Conservation (phyloP, 2,329 filamentous ascomycete genomes). For the Botrytis tulipae region DNA sequence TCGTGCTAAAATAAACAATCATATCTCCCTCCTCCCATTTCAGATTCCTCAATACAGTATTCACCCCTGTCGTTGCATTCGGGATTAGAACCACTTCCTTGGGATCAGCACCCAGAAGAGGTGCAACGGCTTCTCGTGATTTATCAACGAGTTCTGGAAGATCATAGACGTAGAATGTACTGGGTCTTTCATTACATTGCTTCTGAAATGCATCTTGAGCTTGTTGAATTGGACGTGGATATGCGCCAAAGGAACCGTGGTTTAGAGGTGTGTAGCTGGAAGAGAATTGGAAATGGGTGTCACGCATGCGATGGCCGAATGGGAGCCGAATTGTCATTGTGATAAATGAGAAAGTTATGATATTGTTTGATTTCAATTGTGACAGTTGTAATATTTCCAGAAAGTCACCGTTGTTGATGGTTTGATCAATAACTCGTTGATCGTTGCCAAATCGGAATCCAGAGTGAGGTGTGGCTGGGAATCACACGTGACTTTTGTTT, state of each 20-base stretch:
- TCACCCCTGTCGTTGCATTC: constrained; percentile 76
- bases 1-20: constrained; percentile 73
- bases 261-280: constrained; percentile 33
- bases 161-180: constrained; percentile 71
- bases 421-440: neutral
- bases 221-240: constrained; percentile 61
- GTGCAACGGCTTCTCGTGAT: constrained; percentile 61
- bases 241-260: constrained; percentile 73
- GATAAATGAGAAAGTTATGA: neutral
- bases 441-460: neutral
- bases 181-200: constrained; percentile 63
- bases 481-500: neutral
- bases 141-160: constrained; percentile 62
- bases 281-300: constrained; percentile 31
- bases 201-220: constrained; percentile 65
- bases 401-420: neutral
- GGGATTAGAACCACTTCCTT: constrained; percentile 72
- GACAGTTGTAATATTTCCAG: neutral
- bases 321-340: constrained; percentile 20
- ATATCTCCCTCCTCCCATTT: constrained; percentile 64
- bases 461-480: neutral
- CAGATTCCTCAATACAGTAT: constrained; percentile 74
- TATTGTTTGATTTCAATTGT: neutral
- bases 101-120: constrained; percentile 61
- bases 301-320: constrained; percentile 31